Evolutionary conservation across 2,329 filamentous ascomycete genomes (phyloP), one percentile per base, ranked within the genome.

Genomic region (Fusarium sp.): DNA sequence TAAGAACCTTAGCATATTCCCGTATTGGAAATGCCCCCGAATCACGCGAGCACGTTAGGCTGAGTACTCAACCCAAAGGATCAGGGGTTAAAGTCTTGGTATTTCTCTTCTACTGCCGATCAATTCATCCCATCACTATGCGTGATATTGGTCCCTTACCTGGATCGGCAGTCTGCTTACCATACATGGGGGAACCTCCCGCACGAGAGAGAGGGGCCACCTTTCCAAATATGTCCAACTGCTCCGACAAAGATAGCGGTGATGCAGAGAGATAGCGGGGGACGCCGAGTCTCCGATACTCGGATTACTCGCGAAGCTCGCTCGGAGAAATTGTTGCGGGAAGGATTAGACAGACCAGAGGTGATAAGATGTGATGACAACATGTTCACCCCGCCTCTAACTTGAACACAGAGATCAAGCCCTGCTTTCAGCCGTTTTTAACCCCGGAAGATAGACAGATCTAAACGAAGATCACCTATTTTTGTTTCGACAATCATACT

Each of bases 1-100:
- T 66, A 65, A 66, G 62, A 45, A 54, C 62, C 62, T 65, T 37
- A 14, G 45, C 14, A 66, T 45, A 45, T 65, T 65, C 62, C 62
- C 43, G 43, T 49, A 66, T 54, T n/a, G 62, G 62, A 26, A 66
- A 55, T 66, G 43, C 26, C 46, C 19, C 62, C 62, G 62, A 66
- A 65, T 60, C 62, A 65, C 62, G 55, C 62, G 62, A 65, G 28
- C 16, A 25, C 12, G 31, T 45, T 34, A 41, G 37, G 13, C 26
- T 61, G 43, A 42, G 8, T 6, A 31, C 28, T 25, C 19, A 7
- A 28, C 44, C 44, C 49, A 28, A 52, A 39, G 4, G 14, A 41
- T 18, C 37, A 65, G 62, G 62, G 62, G 41, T 65, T 26, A 42
- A 28, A 55, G 34, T n/a, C 37, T 62, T 54, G 59, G 44, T 26